Base-by-base conservation (phyloP, 2,329 filamentous ascomycete genomes). In the Aspergillus pseudoviridinutans region DNA sequence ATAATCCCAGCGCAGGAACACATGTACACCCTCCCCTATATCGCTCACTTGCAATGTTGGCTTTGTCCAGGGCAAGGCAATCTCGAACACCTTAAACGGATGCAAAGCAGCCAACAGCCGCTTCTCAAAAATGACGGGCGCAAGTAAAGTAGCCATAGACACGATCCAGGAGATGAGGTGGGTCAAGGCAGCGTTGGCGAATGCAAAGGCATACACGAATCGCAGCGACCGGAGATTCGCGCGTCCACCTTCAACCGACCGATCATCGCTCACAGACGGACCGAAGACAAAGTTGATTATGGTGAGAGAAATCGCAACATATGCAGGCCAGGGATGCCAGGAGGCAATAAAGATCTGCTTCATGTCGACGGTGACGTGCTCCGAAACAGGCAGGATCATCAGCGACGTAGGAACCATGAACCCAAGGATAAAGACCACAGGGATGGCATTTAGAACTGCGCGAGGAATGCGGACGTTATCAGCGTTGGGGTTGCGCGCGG, bases 281-380 rank as follows among this genome's bases (percentile, higher is more conserved):
- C 66, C 59, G 22, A 67, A 64, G 53, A 68, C 4, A 44, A 64
- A 46, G 55, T 69, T 66, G 42, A 75, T 61, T 1, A 68, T 22
- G 2, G 64, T 71, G 4, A 77, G 73, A n/a, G 77, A 61, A 10
- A 80, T 52, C 3, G 74, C 73, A 6, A 80, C 74, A 64, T 75
- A 79, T 20, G 80, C 63, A 0, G 81, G 79, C 68, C 81, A 83
- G 3, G 75, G 68, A 60, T 83, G 80, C 79, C 81, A 83, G 49
- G 79, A 61, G 1, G 78, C 78, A 27, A 81, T 78, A 56, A 77
- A 74, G 24, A 71, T 70, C 62, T 83, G 80, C 60, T 80, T 82
- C 12, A 71, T 68, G n/a, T 73, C 67, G 17, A 74, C 64, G 1
- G 72, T 71, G 14, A 80, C 61, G 1, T 72, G 24, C 0, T 64